Conservation (phyloP, 169 alveolate species). For the Plasmodium coatneyi region DNA sequence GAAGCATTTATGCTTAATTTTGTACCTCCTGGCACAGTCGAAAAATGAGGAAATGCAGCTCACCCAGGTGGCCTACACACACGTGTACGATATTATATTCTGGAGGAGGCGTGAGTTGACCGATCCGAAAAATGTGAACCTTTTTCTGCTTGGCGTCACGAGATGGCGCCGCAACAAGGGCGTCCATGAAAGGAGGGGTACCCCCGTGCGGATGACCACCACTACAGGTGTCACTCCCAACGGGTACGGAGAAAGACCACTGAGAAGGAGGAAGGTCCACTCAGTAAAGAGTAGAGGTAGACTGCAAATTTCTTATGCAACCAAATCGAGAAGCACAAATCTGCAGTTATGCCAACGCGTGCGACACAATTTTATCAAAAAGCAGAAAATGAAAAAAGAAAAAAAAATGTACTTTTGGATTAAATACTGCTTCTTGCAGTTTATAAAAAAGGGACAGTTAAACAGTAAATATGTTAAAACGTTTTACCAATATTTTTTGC, state of each 20-base stretch:
- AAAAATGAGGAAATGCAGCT: neutral
- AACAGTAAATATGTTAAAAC: conserved; percentile 45
- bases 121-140: conserved; percentile 44
- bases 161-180: neutral
- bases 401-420: conserved; percentile 65
- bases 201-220: neutral
- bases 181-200: neutral
- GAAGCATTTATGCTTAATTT: conserved; percentile 56
- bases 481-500: conserved; percentile 56
- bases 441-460: conserved; percentile 14
- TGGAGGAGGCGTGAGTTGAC: conserved; percentile 9
- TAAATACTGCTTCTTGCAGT: conserved; percentile 6
- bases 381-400: conserved; percentile 29
- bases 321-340: conserved; percentile 18
- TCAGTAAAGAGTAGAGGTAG: neutral
- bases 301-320: neutral
- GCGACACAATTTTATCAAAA: conserved; percentile 18
- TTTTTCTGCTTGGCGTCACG: conserved; percentile 38
- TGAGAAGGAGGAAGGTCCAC: neutral
- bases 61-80: conserved; percentile 7
- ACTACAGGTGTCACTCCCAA: too few relatives aligned
- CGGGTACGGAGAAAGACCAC: neutral
- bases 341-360: conserved; percentile 34
- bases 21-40: conserved; percentile 28
- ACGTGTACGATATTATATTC: conserved; percentile 51